These are phyloP conservation scores for Staphylotrichum tortipilum DNA, from an alignment of 495 filamentous ascomycete genomes.

Conservation along the genomic window DNA sequence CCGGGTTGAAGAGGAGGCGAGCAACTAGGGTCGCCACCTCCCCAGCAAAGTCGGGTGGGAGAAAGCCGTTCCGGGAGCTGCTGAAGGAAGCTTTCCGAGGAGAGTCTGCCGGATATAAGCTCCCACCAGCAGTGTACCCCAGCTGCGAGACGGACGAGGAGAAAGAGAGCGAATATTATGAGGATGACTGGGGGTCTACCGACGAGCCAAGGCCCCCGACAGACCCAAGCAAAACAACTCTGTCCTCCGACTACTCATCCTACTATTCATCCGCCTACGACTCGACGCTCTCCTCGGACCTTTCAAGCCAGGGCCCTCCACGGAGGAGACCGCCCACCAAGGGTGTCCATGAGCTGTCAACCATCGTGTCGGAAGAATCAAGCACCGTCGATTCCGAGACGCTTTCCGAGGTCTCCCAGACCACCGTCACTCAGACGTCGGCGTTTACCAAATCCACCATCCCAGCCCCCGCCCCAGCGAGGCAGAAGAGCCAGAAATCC, in stretches of 20 bases:
- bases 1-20: slow-evolving; percentile 37
- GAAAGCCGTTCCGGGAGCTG: slow-evolving; percentile 39
- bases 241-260: slow-evolving; percentile 21
- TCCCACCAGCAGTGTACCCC: slow-evolving; percentile 37
- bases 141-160: slow-evolving; percentile 32
- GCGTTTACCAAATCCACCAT: slow-evolving; percentile 30
- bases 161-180: slow-evolving; percentile 8
- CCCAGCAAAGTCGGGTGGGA: slow-evolving; percentile 30
- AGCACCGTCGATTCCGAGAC: slow-evolving; percentile 37
- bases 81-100: slow-evolving; percentile 49
- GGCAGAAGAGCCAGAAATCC: slow-evolving; percentile 33
- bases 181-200: slow-evolving; percentile 13
- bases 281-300: slow-evolving; percentile 21
- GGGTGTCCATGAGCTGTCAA: slow-evolving; percentile 61
- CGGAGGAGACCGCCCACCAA: slow-evolving; percentile 53
- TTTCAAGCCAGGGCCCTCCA: slow-evolving; percentile 11
- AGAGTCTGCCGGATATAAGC: slow-evolving; percentile 38
- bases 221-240: slow-evolving; percentile 14
- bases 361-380: slow-evolving; percentile 58
- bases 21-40: slow-evolving; percentile 38
- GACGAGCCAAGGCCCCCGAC: slow-evolving; percentile 20
- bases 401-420: slow-evolving; percentile 37
- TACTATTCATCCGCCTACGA: slow-evolving; percentile 24
- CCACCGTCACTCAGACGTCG: slow-evolving; percentile 41
- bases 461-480: too few relatives aligned